Evolutionary conservation across 1,284 basidiomycete species (phyloP).

Genomic region (Apiotrichum sp.): DNA sequence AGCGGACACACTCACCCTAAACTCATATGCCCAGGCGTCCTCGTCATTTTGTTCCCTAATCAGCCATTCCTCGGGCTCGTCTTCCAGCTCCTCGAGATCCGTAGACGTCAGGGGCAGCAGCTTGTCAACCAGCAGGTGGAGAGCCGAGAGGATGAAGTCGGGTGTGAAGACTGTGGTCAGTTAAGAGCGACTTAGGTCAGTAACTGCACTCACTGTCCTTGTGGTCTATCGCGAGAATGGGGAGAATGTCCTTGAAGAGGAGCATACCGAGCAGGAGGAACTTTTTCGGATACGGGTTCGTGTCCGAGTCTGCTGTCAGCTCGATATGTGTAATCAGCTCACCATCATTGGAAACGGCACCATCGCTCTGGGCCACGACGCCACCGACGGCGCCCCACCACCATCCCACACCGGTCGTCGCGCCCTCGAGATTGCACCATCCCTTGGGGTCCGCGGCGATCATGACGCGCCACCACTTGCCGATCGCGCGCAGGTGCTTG

Average conservation of each 20-base stretch:
- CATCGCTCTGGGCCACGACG: constrained; percentile 39
- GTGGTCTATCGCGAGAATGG: constrained; percentile 41
- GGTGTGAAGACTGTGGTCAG: constrained; percentile 52
- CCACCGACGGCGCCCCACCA: constrained; percentile 47
- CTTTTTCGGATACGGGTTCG: constrained; percentile 45
- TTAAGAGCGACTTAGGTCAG: too few species aligned
- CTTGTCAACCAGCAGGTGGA: constrained; percentile 67
- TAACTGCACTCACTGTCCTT: constrained; percentile 16
- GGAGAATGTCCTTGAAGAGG: constrained; percentile 67
- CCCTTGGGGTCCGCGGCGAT: constrained; percentile 43
- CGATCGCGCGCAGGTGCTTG: constrained; percentile 44
- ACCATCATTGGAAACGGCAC: constrained; percentile 43
- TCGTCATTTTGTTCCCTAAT: constrained; percentile 70
- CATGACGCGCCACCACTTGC: constrained; percentile 46
- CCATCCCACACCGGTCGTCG: constrained; percentile 43
- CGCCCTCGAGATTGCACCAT: constrained; percentile 39
- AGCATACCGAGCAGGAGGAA: constrained; percentile 81
- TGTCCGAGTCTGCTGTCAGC: constrained; percentile 28
- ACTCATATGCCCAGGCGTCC: constrained; percentile 81
- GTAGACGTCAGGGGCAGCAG: constrained; percentile 72
- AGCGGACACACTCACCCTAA: constrained; percentile 47
- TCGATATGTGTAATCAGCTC: constrained; percentile 5
- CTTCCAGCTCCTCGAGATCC: constrained; percentile 71
- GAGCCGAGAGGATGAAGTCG: constrained; percentile 70
- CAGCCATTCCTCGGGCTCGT: constrained; percentile 85